Evolutionary conservation across 139 green algal species (phyloP), one percentile per base, ranked within the genome.

Genomic region (Closterium sp.): DNA sequence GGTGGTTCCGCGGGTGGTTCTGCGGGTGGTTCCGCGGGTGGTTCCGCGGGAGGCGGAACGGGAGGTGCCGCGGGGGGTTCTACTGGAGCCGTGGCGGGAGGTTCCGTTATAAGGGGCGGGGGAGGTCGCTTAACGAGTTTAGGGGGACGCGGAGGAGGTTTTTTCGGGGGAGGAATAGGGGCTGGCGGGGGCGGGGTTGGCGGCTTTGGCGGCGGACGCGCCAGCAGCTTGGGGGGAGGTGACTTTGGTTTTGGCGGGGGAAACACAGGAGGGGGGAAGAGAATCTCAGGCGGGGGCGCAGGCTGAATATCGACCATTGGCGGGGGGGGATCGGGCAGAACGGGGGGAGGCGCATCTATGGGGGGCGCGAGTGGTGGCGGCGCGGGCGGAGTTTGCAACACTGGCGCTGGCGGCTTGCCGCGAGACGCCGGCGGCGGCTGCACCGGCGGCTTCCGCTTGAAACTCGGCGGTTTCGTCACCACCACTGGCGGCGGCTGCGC

Each of bases 121-220:
- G 55, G 55, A 76, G 55, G 55, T 76, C 55, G 55, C 25, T 76
- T 76, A 28, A 76, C 0, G 12, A 76, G 23, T 76, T 28, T 3
- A 76, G 55, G 55, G 12, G 55, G 55, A 19, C 16, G 16, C 55
- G 55, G 55, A 76, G 55, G 38, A 66, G 38, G 38, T 66, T 0
- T 66, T 76, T 76, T 76, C 3, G 55, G 84, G 19, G 84, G 33
- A 87, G 33, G 33, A 7, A 19, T 33, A 1, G 84, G 84, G 0
- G 25, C 33, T 83, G 84, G 84, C 33, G 84, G 84, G 10, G 33
- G 84, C 33, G 25, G 84, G 33, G 33, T 83, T 87, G 84, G 84
- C 84, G 84, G 84, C 84, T 34, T 83, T 87, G 84, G 84, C 84
- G 84, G 84, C 33, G 84, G 33, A 16, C 84, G 84, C 84, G 55